These are phyloP conservation scores for Aspergillus sparsus DNA, from an alignment of 495 filamentous ascomycete genomes.

Conservation along the genomic window DNA sequence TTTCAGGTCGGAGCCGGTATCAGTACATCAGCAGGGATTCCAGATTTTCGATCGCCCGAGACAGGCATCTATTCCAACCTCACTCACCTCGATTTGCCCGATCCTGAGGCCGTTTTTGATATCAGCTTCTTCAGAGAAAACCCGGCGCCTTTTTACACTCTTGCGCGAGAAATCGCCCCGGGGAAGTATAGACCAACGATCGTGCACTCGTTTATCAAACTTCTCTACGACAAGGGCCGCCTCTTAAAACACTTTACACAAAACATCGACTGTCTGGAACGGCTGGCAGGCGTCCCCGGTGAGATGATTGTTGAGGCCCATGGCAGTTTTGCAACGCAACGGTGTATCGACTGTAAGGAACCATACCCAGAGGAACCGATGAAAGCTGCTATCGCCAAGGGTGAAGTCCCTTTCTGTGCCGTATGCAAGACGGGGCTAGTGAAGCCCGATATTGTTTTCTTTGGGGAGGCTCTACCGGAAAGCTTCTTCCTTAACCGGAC, in stretches of 20 bases:
- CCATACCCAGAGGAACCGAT: slow-evolving; percentile 72
- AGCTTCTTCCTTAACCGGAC: slow-evolving; percentile 63
- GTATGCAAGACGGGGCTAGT: slow-evolving; percentile 73
- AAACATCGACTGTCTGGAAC: slow-evolving; percentile 95
- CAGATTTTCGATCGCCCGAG: slow-evolving; percentile 83
- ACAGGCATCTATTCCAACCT: slow-evolving; percentile 90
- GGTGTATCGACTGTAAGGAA: slow-evolving; percentile 83
- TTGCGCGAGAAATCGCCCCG: slow-evolving; percentile 89
- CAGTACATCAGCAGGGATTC: slow-evolving; percentile 84
- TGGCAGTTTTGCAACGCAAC: slow-evolving; percentile 86
- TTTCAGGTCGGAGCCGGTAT: slow-evolving; percentile 52
- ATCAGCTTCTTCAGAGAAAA: slow-evolving; percentile 82
- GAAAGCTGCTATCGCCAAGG: slow-evolving; percentile 61
- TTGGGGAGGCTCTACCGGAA: slow-evolving; percentile 80
- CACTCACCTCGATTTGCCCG: slow-evolving; percentile 76
- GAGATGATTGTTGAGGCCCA: slow-evolving; percentile 90
- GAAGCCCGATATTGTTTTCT: slow-evolving; percentile 98
- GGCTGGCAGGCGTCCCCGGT: slow-evolving; percentile 77
- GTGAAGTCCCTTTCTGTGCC: slow-evolving; percentile 67
- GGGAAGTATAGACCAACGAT: slow-evolving; percentile 88
- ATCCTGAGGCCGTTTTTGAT: slow-evolving; percentile 78
- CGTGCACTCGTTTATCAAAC: slow-evolving; percentile 74
- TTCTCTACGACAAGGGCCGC: slow-evolving; percentile 73
- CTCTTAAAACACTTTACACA: slow-evolving; percentile 90
- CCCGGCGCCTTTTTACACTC: slow-evolving; percentile 85